phyloP scores from a whole-genome alignment of 768 basidiomycete species.

The Pisolithus marmoratus region DNA sequence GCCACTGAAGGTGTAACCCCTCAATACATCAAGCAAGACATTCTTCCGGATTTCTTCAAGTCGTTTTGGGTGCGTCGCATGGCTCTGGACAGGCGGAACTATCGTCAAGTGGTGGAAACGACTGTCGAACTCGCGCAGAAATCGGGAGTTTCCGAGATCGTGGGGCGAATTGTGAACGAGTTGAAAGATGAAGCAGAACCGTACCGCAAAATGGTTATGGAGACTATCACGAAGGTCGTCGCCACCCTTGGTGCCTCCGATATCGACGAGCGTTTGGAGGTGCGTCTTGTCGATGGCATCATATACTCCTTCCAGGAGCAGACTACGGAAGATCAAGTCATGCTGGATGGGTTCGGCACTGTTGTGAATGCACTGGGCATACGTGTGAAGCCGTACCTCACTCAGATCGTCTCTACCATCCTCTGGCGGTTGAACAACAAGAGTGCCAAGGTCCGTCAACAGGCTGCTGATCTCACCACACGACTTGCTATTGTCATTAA shows the following conservation, averaged over 20 bases:
- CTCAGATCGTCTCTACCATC: slow-evolving; percentile 97
- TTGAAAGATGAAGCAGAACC: slow-evolving; percentile 62
- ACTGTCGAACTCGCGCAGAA: slow-evolving; percentile 98
- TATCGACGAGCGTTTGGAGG: slow-evolving; percentile 92
- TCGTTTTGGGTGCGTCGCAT: slow-evolving; percentile 98
- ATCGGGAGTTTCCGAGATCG: slow-evolving; percentile 93
- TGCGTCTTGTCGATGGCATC: slow-evolving; percentile 94
- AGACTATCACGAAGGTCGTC: slow-evolving; percentile 97
- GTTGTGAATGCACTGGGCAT: slow-evolving; percentile 96
- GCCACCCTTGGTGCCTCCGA: slow-evolving; percentile 93
- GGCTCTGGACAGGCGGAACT: slow-evolving; percentile 95
- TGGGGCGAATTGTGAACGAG: slow-evolving; percentile 69
- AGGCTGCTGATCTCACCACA: slow-evolving; percentile 98
- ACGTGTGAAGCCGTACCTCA: slow-evolving; percentile 96
- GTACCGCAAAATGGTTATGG: slow-evolving; percentile 99
- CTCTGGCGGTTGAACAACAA: slow-evolving; percentile 99
- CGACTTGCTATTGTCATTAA: slow-evolving; percentile 96
- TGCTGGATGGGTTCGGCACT: slow-evolving; percentile 97
- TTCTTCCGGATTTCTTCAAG: slow-evolving; percentile 98
- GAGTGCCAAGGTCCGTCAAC: slow-evolving; percentile 97
- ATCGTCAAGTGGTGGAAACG: slow-evolving; percentile 96
- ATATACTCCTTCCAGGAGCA: slow-evolving; percentile 99
- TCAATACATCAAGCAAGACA: slow-evolving; percentile 94
- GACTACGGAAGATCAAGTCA: slow-evolving; percentile 97
- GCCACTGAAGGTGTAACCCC: slow-evolving; percentile 97